Evolutionary conservation across 2,329 filamentous ascomycete genomes (phyloP).

Genomic region (Zelopaecilomyces penicillatus): DNA sequence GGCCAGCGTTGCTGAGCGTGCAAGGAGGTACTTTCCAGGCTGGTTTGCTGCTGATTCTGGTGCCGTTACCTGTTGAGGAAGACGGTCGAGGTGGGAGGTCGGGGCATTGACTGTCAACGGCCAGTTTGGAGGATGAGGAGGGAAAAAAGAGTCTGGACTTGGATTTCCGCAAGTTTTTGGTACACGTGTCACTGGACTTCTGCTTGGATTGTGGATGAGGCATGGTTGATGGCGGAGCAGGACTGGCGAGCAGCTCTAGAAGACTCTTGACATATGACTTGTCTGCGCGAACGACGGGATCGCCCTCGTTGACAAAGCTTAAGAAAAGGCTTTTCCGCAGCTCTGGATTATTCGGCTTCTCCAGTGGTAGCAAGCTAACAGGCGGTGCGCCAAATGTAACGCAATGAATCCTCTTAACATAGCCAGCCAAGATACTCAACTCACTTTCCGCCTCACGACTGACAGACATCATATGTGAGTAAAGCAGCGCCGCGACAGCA

Average conservation of each 20-base stretch:
- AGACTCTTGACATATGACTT: conserved; percentile 66
- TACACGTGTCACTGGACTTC: not conserved
- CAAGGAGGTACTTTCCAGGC: conserved; percentile 59
- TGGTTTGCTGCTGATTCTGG: conserved; percentile 18
- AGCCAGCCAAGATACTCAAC: conserved; percentile 58
- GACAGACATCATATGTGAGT: conserved; percentile 67
- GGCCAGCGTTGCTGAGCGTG: conserved; percentile 61
- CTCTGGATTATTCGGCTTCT: conserved; percentile 42
- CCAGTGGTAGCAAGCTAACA: conserved; percentile 60
- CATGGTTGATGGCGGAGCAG: conserved; percentile 39
- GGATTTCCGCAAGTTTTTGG: not conserved
- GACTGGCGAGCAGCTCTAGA: conserved; percentile 56
- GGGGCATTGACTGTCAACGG: conserved; percentile 3
- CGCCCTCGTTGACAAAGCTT: conserved; percentile 77
- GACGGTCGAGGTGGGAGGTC: conserved; percentile 9
- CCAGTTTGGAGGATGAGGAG: conserved; percentile 7
- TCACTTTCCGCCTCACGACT: conserved; percentile 51
- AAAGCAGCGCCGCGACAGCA: conserved; percentile 71
- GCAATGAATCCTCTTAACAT: conserved; percentile 75
- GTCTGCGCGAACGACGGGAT: conserved; percentile 70
- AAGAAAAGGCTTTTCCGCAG: conserved; percentile 65
- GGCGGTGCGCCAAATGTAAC: conserved; percentile 81
- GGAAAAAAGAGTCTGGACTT: conserved; percentile 9
- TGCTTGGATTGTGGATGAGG: conserved; percentile 3
- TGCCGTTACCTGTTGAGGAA: not conserved